Conservation (phyloP, 441 rosid genomes). For the Kokia cookei region DNA sequence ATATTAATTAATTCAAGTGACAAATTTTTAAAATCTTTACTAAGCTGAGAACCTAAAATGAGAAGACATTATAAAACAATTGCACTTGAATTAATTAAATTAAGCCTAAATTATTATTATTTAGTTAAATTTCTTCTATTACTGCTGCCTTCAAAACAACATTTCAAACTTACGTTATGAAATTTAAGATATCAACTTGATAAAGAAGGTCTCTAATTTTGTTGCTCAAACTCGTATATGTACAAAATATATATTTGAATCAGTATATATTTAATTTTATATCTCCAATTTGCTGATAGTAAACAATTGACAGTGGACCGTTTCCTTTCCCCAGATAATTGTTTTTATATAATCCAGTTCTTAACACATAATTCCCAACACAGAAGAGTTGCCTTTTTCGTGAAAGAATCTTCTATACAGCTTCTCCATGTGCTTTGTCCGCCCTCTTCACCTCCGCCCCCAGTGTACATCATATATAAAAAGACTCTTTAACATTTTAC, state of each 20-base stretch:
- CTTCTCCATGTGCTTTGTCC: neutral
- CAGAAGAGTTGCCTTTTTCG: neutral
- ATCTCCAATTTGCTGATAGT: neutral
- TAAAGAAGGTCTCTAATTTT: neutral
- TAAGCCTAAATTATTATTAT: no score
- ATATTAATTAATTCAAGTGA: no score
- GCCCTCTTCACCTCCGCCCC: neutral
- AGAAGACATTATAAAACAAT: no score
- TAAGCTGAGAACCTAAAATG: no score
- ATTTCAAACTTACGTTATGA: no score
- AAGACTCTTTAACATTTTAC: no score
- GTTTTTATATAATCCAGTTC: neutral
- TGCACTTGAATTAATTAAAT: no score
- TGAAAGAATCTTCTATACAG: neutral
- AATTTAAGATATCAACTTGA: no score
- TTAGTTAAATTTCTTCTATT: no score
- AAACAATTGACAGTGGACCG: neutral
- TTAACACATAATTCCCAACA: neutral
- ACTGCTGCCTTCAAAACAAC: neutral
- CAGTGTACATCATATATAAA: neutral
- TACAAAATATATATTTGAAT: neutral
- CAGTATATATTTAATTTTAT: neutral
- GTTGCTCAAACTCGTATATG: neutral
- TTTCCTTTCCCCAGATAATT: neutral
- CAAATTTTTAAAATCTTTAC: no score